Base-by-base conservation (phyloP, 1,139 yeast genomes). In the Blastobotrys aristatus region DNA sequence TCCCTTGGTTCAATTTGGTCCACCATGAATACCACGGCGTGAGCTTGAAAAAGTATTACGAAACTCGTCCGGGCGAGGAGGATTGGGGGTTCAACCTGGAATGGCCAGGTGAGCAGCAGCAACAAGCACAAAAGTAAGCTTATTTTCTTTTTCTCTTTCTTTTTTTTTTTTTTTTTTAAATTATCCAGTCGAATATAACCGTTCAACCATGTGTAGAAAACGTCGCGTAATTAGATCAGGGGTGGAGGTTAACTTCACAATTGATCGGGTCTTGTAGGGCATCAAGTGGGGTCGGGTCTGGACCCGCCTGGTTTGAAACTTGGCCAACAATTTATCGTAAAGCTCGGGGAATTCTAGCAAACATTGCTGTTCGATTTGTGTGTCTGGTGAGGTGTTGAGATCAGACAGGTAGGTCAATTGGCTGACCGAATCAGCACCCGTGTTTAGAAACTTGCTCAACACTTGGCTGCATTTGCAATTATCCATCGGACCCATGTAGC, bases 21-120 rank as follows among this genome's bases (percentile, higher is more conserved):
- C 70, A 80, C 62, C 96, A 87, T 67, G 89, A 87, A 58, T 83
- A 81, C 70, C 96, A 87, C 66, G 95, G 94, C 32, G 82, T 84
- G 50, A 84, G 82, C 62, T 72, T 84, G 50, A 72, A 75, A 57
- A 82, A 79, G 64, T 84, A 84, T 65, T 82, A 82, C 64, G 86
- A 80, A 66, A 76, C 74, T 46, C 73, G 90, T 62, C 71, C 71
- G 13, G 72, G 72, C 45, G 72, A 68, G 51, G 72, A 68, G 54
- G 57, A 59, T 20, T 68, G 72, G 72, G 71, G 71, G 7, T 67
- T 68, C 50, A 57, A 66, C 44, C 54, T 67, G 46, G 47, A 56
- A 38, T 53, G 53, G 52, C 59, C 61, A 36, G 13, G 24, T 39
- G 33, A 26, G 14, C 52, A 58, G 43, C 40, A 49, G 6, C 13